Conservation (phyloP, 352 stramenopile genomes). For the Phytophthora sojae region DNA sequence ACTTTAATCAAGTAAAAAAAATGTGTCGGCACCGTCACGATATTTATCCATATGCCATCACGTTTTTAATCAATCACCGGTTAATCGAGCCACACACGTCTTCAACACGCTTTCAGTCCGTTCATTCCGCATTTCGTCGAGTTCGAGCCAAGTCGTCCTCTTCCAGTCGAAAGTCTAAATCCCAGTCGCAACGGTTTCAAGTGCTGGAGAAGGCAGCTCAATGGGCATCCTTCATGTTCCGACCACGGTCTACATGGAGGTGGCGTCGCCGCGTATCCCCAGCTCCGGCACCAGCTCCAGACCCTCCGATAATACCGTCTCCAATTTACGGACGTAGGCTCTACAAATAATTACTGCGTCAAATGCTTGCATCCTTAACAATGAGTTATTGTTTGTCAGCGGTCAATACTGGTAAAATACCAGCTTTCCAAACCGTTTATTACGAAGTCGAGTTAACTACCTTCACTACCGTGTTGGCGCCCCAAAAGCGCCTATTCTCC, state of each 20-base stretch:
- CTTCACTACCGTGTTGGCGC: background rate
- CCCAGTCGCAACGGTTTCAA: conserved; percentile 29
- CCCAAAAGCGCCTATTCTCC: background rate
- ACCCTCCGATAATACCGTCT: conserved; percentile 1
- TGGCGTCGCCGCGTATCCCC: conserved; percentile 23
- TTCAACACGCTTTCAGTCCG: background rate
- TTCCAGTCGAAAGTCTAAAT: background rate
- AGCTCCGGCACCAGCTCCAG: conserved; percentile 1
- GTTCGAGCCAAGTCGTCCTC: conserved; percentile 12
- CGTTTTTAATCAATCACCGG: background rate
- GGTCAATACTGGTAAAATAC: background rate
- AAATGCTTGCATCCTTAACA: conserved; percentile 1
- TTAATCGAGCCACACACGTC: background rate
- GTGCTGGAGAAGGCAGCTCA: conserved; percentile 26
- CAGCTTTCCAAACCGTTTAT: background rate
- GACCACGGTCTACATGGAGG: conserved; percentile 32
- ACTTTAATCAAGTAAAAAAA: no score
- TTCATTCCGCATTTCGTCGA: conserved; percentile 28
- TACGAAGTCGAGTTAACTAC: conserved; percentile 5
- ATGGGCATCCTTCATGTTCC: conserved; percentile 24
- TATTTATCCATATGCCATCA: background rate
- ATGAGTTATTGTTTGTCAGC: conserved; percentile 3
- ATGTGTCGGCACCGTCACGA: no score
- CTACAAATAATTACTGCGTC: conserved; percentile 1
- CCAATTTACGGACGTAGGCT: background rate